Percentiles rank a stretch among this genome's conserved stretches.
Evolutionary conservation across 305 asterid species (phyloP).

Genomic region (Stenogyne calaminthoides): DNA sequence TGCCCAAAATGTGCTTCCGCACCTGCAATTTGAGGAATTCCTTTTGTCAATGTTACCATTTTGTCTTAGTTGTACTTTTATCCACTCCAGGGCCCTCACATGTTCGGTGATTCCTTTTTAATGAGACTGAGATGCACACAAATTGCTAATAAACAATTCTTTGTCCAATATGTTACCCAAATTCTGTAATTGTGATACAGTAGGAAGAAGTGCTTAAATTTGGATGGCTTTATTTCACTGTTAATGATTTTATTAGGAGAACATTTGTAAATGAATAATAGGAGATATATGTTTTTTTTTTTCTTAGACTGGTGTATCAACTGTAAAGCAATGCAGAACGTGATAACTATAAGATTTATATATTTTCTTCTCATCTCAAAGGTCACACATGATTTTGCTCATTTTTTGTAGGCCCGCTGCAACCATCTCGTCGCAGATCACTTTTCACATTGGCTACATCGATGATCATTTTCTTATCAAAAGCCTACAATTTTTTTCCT

Average conservation of each 20-base stretch:
- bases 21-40: slow-evolving; percentile 13
- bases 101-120: slow-evolving; percentile 11
- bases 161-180: slow-evolving; percentile 18
- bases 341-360: slow-evolving; percentile 10
- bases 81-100: slow-evolving; percentile 13
- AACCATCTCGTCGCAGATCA: slow-evolving; percentile 75
- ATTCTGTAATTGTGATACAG: slow-evolving; percentile 15
- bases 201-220: slow-evolving; percentile 10
- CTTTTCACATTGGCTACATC: slow-evolving; percentile 76
- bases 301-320: neutral
- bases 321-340: slow-evolving; percentile 5
- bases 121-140: slow-evolving; percentile 7
- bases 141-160: slow-evolving; percentile 1
- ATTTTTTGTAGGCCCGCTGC: slow-evolving; percentile 57
- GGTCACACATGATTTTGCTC: slow-evolving; percentile 18
- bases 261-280: slow-evolving; percentile 3
- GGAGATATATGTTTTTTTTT: slow-evolving; percentile 2
- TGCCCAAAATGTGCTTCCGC: neutral
- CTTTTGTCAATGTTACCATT: slow-evolving; percentile 4
- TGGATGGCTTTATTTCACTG: slow-evolving; percentile 13
- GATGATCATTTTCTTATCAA: slow-evolving; percentile 69
- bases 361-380: slow-evolving; percentile 7
- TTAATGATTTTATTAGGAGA: slow-evolving; percentile 23
- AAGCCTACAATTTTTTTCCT: slow-evolving; percentile 59
- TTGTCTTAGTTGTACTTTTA: slow-evolving; percentile 28